Percentiles rank a stretch among this genome's conserved stretches.
These are phyloP conservation scores for Mortierella antarctica DNA, from an alignment of 192 early-diverging fungal genomes.

Conservation along the genomic window DNA sequence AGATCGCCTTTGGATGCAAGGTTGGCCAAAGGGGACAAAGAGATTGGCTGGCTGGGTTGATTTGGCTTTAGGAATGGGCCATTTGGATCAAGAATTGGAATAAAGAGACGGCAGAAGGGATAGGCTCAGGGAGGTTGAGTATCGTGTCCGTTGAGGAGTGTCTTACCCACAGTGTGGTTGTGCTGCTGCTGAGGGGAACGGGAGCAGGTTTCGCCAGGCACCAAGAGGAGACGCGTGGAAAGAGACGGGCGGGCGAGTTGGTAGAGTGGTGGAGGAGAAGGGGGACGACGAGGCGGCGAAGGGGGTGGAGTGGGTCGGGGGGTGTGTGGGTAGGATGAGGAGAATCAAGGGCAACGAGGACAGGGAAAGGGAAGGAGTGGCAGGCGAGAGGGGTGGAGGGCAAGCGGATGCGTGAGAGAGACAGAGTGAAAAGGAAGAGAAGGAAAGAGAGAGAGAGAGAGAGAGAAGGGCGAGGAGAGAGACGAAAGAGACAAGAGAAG, in stretches of 20 bases:
- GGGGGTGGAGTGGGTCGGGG: background rate
- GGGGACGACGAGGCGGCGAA: background rate
- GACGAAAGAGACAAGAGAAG: conserved; percentile 3
- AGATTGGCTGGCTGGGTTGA: too few species aligned
- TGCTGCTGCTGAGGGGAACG: too few species aligned
- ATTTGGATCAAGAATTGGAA: too few species aligned
- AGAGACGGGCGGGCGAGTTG: background rate
- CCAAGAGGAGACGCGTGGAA: background rate
- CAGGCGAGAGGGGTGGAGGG: background rate
- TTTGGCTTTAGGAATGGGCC: too few species aligned
- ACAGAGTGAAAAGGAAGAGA: conserved; percentile 3
- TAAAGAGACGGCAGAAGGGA: too few species aligned
- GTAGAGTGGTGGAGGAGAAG: background rate
- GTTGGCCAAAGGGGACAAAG: too few species aligned
- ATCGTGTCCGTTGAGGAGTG: too few species aligned
- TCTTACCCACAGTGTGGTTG: too few species aligned
- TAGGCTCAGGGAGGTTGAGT: too few species aligned
- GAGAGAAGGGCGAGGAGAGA: background rate
- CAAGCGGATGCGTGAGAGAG: background rate
- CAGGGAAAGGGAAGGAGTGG: conserved; percentile 1
- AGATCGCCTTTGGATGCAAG: too few species aligned
- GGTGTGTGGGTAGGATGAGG: background rate
- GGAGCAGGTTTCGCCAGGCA: too few species aligned
- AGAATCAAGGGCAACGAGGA: background rate
- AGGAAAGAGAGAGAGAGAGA: background rate